Evolutionary conservation across 2,329 filamentous ascomycete species (phyloP).

Genomic region (Colletotrichum sp.): DNA sequence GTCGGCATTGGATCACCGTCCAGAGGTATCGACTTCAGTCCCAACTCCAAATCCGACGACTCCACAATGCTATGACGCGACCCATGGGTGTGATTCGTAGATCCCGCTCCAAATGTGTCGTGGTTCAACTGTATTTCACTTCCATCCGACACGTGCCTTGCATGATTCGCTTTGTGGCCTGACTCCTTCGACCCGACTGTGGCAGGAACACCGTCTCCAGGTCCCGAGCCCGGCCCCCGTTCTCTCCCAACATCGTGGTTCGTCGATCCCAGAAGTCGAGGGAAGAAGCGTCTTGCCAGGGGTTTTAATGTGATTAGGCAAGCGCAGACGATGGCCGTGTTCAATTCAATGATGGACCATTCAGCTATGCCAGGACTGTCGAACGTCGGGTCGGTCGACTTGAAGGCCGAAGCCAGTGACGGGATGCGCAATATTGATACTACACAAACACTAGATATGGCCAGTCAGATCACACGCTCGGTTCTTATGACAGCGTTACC

Average conservation of each 20-base stretch:
- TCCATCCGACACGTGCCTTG: not conserved
- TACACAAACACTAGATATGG: conserved; percentile 24
- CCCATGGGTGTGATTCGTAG: not conserved
- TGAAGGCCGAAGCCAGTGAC: conserved; percentile 16
- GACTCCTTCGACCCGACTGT: not conserved
- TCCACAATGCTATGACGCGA: not conserved
- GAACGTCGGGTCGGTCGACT: conserved; percentile 24
- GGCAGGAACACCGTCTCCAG: not conserved
- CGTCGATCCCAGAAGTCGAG: conserved; percentile 10
- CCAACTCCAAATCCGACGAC: not conserved
- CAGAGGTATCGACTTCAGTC: not conserved
- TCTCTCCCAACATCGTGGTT: not conserved
- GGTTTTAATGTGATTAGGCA: conserved; percentile 31
- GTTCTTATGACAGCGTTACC: too few relatives aligned
- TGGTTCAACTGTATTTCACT: not conserved
- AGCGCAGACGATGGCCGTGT: conserved; percentile 30
- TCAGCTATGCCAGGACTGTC: conserved; percentile 24
- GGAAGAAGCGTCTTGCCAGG: conserved; percentile 30
- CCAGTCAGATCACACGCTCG: not conserved
- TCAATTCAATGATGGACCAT: conserved; percentile 31
- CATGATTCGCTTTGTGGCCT: not conserved
- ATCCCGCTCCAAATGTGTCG: not conserved
- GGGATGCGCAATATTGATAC: conserved; percentile 29
- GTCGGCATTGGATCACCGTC: not conserved
- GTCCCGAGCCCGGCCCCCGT: not conserved